Evolutionary conservation across 306 rosid species (phyloP).

Genomic region (Calophaca sinica): DNA sequence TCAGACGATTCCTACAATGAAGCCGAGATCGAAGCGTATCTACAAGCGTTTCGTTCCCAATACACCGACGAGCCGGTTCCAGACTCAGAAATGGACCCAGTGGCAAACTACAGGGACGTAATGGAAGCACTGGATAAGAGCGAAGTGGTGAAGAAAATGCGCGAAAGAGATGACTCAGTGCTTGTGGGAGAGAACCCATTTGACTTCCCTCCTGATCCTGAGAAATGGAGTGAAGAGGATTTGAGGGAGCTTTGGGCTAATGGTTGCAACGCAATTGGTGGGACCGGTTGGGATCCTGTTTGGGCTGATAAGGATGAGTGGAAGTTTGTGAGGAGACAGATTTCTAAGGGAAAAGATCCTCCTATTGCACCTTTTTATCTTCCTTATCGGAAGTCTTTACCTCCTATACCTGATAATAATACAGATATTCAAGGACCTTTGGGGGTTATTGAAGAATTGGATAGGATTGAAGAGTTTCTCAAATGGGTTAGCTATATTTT

Average conservation of each 20-base stretch:
- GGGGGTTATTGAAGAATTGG: conserved; percentile 78
- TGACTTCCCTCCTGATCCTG: conserved; percentile 76
- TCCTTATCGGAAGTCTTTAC: conserved; percentile 70
- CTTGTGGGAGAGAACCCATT: conserved; percentile 37
- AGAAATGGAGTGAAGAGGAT: conserved; percentile 80
- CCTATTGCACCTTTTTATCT: conserved; percentile 84
- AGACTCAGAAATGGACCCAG: not conserved
- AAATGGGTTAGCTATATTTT: conserved; percentile 92
- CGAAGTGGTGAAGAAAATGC: not conserved
- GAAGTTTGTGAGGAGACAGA: conserved; percentile 55
- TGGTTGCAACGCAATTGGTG: conserved; percentile 55
- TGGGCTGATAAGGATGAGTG: conserved; percentile 70
- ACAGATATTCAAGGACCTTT: conserved; percentile 59
- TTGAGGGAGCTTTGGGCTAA: conserved; percentile 79
- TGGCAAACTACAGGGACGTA: conserved; percentile 15
- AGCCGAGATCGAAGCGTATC: not conserved
- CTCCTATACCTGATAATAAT: conserved; percentile 67
- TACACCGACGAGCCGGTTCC: not conserved
- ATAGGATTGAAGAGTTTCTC: conserved; percentile 95
- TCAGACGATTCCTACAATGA: conserved; percentile 1
- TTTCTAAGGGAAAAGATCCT: conserved; percentile 59
- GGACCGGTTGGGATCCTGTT: conserved; percentile 93
- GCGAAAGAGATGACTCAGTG: conserved; percentile 43
- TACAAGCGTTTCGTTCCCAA: not conserved
- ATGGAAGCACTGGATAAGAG: conserved; percentile 27